A percentile compares a stretch with the other conserved stretches of the same genome.
Conservation (phyloP, 2,329 filamentous ascomycete genomes). For the Cadophora sp. region DNA sequence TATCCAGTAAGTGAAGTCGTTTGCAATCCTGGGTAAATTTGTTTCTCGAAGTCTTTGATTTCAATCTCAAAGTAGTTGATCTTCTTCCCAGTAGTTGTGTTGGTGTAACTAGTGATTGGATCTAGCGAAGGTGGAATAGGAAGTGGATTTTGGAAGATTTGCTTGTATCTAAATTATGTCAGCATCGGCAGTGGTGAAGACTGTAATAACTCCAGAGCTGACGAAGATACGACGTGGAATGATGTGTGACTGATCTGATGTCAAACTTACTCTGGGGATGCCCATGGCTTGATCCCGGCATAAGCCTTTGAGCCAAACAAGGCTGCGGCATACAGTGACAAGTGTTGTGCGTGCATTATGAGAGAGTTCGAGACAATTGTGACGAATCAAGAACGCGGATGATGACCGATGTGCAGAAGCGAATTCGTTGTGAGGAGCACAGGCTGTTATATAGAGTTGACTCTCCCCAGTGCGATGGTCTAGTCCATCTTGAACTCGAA, state of each 20-base stretch:
- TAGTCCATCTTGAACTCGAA: not conserved
- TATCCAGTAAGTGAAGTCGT: slow-evolving; percentile 54
- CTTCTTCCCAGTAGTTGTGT: slow-evolving; percentile 27
- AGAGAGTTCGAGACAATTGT: not conserved
- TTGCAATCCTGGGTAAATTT: slow-evolving; percentile 51
- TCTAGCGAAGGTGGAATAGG: slow-evolving; percentile 31
- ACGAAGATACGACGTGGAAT: not conserved
- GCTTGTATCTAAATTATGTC: slow-evolving; percentile 30
- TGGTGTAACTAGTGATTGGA: slow-evolving; percentile 28
- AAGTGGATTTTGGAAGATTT: slow-evolving; percentile 33
- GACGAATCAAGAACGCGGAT: not conserved
- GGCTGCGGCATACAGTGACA: not conserved
- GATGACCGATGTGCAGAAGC: not conserved
- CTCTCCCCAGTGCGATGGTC: not conserved
- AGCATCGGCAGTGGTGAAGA: not conserved
- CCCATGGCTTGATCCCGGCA: slow-evolving; percentile 18
- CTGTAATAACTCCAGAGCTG: not conserved
- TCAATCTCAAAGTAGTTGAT: slow-evolving; percentile 56
- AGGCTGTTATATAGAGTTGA: not conserved
- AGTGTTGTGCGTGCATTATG: slow-evolving; percentile 12
- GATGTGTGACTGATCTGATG: not conserved
- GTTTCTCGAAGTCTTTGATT: slow-evolving; percentile 48
- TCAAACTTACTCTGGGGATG: slow-evolving; percentile 15
- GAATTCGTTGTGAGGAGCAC: not conserved
- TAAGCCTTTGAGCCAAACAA: slow-evolving; percentile 9